Evolutionary conservation across 164 flowering plant genomes (phyloP).

Genomic region (Magnolia sinica): DNA sequence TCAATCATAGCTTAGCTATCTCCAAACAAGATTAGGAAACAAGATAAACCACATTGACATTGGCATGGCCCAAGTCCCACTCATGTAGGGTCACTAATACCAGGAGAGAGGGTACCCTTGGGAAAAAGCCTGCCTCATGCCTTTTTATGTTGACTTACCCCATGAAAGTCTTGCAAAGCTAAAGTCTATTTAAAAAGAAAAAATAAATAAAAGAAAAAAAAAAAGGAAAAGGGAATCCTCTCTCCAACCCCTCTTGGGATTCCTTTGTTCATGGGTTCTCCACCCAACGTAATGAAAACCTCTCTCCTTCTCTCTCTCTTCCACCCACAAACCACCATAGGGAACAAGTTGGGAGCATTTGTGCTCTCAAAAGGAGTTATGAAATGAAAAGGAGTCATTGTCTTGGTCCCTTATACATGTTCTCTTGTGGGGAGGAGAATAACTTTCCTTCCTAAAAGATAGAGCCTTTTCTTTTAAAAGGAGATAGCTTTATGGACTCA

Average conservation of each 20-base stretch:
- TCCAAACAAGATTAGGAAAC: no score
- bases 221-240: constrained; percentile 6
- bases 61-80: not conserved
- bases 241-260: constrained; percentile 11
- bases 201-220: no score
- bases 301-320: not conserved
- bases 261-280: constrained; percentile 15
- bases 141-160: constrained; percentile 41
- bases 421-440: constrained; percentile 23
- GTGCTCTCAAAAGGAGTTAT: constrained; percentile 27
- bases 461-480: not conserved
- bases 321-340: constrained; percentile 5
- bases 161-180: constrained; percentile 33
- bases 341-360: constrained; percentile 26
- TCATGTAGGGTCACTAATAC: constrained; percentile 9
- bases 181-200: not conserved
- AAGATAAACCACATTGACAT: no score
- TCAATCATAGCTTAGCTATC: no score
- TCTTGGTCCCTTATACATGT: constrained; percentile 36
- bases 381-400: constrained; percentile 27
- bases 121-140: constrained; percentile 19
- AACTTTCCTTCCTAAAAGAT: not conserved
- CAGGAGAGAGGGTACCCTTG: constrained; percentile 21
- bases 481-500: constrained; percentile 9
- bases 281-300: not conserved